Conservation (phyloP, 768 basidiomycete genomes). For the Tremella yokohamensis region DNA sequence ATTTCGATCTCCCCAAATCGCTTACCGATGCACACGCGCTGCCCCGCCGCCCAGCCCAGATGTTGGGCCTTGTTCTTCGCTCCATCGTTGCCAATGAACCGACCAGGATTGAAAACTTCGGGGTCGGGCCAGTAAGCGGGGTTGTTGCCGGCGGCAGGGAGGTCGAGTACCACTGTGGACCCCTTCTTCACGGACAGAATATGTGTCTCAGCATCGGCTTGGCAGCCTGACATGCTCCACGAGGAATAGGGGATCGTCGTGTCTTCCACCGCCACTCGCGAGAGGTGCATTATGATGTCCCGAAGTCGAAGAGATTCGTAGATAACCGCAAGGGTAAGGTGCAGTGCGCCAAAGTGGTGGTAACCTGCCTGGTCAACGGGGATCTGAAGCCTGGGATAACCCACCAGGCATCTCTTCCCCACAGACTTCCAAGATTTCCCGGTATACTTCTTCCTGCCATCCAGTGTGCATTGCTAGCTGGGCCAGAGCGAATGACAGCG, state of each 20-base stretch:
- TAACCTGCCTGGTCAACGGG: slow-evolving; percentile 15
- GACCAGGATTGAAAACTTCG: slow-evolving; percentile 14
- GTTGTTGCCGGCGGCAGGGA: slow-evolving; percentile 19
- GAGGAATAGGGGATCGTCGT: slow-evolving; percentile 25
- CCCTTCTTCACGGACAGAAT: slow-evolving; percentile 21
- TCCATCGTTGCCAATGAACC: slow-evolving; percentile 10
- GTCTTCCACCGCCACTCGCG: slow-evolving; percentile 22
- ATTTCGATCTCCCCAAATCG: slow-evolving; percentile 34
- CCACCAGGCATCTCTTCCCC: slow-evolving; percentile 24
- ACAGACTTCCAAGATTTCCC: slow-evolving; percentile 30
- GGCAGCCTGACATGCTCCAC: slow-evolving; percentile 17
- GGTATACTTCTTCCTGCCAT: slow-evolving; percentile 38
- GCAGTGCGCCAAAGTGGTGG: slow-evolving; percentile 21
- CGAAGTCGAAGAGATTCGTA: slow-evolving; percentile 34
- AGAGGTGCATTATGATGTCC: slow-evolving; percentile 23
- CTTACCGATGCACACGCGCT: slow-evolving; percentile 29
- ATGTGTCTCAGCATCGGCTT: slow-evolving; percentile 9
- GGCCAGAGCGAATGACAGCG: slow-evolving; percentile 37
- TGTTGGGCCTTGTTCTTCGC: slow-evolving; percentile 2
- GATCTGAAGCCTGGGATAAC: slow-evolving; percentile 1
- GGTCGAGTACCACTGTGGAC: slow-evolving; percentile 25
- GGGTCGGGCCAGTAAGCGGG: slow-evolving; percentile 21
- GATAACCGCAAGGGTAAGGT: slow-evolving; percentile 14
- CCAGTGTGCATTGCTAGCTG: slow-evolving; percentile 42
- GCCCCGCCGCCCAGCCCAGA: slow-evolving; percentile 20